Conservation (phyloP, 2,329 filamentous ascomycete genomes). For the Hysterium pulicare region DNA sequence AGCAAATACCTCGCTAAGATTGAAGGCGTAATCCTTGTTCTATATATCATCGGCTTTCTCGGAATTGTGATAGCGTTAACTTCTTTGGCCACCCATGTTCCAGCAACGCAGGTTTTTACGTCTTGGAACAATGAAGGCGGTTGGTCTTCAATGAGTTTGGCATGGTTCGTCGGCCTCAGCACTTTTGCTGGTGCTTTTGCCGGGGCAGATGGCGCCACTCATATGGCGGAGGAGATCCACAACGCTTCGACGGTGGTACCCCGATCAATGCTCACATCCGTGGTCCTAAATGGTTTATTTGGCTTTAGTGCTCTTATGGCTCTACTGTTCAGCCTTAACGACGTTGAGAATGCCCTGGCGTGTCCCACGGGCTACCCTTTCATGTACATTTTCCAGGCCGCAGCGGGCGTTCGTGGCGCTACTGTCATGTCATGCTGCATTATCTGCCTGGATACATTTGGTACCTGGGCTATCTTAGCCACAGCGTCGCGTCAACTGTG, state of each 20-base stretch:
- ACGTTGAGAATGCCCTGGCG: slow-evolving; percentile 15
- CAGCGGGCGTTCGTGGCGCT: slow-evolving; percentile 23
- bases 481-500: slow-evolving; percentile 26
- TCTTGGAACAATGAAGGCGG: slow-evolving; percentile 38
- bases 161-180: background rate
- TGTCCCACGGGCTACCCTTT: slow-evolving; percentile 33
- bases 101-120: slow-evolving; percentile 37
- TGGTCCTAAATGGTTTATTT: slow-evolving; percentile 28
- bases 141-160: background rate
- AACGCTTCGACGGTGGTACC: slow-evolving; percentile 16
- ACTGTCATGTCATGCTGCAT: slow-evolving; percentile 41
- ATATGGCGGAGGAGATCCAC: slow-evolving; percentile 12
- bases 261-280: slow-evolving; percentile 27
- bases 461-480: slow-evolving; percentile 23
- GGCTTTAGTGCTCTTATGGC: slow-evolving; percentile 30
- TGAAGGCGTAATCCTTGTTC: slow-evolving; percentile 41
- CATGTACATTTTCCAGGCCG: slow-evolving; percentile 43
- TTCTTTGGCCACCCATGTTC: slow-evolving; percentile 20
- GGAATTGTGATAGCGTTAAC: slow-evolving; percentile 37
- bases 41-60: slow-evolving; percentile 47
- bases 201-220: slow-evolving; percentile 21
- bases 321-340: slow-evolving; percentile 24
- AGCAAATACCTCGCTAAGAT: slow-evolving; percentile 42
- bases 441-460: slow-evolving; percentile 23
- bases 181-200: slow-evolving; percentile 7